phyloP scores from a whole-genome alignment of 129 eudicot species.

The Artemisia argyi region DNA sequence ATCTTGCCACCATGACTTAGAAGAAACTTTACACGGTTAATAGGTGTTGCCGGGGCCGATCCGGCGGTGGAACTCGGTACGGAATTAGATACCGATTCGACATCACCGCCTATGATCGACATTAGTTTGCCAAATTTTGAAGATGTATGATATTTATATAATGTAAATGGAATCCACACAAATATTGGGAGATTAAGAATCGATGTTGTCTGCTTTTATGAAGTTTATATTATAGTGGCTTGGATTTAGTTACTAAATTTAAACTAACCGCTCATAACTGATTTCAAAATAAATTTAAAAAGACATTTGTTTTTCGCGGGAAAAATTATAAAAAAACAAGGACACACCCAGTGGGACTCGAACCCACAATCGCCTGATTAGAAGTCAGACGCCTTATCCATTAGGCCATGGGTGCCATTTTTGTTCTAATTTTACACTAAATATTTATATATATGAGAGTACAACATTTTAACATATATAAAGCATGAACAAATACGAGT shows the following conservation, averaged over 20 bases:
- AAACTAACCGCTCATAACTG: constrained; percentile 16
- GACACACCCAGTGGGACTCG: constrained; percentile 98
- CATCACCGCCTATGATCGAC: constrained; percentile 13
- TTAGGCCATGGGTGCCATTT: constrained; percentile 95
- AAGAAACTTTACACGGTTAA: constrained; percentile 51
- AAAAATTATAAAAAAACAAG: not conserved
- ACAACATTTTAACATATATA: too few relatives aligned
- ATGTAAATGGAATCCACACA: constrained; percentile 15
- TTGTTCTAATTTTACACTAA: too few relatives aligned
- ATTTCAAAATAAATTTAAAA: not conserved
- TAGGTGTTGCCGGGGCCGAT: constrained; percentile 47
- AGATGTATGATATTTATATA: constrained; percentile 1
- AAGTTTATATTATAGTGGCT: not conserved
- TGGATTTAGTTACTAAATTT: constrained; percentile 9
- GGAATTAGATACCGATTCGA: constrained; percentile 24
- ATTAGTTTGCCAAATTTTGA: constrained; percentile 12
- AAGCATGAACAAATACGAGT: too few relatives aligned
- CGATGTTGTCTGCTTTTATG: not conserved
- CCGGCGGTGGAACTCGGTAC: constrained; percentile 34
- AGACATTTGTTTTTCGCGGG: too few relatives aligned
- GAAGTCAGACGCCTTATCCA: constrained; percentile 99
- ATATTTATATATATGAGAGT: too few relatives aligned
- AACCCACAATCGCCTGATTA: constrained; percentile 99
- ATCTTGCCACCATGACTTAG: constrained; percentile 88
- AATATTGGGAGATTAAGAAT: constrained; percentile 12